Base-by-base conservation (phyloP, 805 yeast genomes). In the Grigorovia transvaalensis region DNA sequence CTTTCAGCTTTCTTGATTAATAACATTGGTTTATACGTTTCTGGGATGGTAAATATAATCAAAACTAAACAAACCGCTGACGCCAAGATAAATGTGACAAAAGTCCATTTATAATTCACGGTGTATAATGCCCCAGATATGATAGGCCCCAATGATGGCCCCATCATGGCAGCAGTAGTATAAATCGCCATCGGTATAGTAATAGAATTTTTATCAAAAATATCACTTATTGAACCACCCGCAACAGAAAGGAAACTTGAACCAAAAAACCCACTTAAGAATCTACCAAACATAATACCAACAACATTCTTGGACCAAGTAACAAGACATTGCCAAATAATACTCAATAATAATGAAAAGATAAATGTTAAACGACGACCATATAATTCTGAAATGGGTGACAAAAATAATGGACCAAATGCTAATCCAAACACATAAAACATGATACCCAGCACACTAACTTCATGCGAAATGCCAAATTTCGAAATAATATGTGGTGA, bases 171-270 rank as follows among this genome's bases (percentile, higher is more conserved):
- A 2, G 82, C 74, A 17, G 83, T 69, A 0, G 86, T 74, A 59
- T 77, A 85, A 4, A 82, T 67, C 2, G 87, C 78, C 78, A 86
- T 76, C 1, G 93, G 89, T 9, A 75, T 67, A 35, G 87, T 86
- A 51, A 88, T 78, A 44, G 80, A 76, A 50, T 73, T 67, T 53
- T 80, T 80, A 18, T 71, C 71, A 71, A 81, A 86, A 52, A 85
- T 72, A 65, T 86, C 95, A 11, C 88, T 81, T 46, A 86, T 71
- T 0, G 85, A 75, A 19, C 93, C 95, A 40, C 90, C 89, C 9
- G 88, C 88, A 35, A 85, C 83, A 54, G 84, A 79, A 57, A 86
- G 70, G 44, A 88, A 85, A 2, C 86, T 83, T 49, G 88, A 81
- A 4, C 89, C 89, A 57, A 82, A 82, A 46, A 85, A 74, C 0